Percentiles rank a stretch among this genome's conserved stretches.
Conservation (phyloP, 1,139 yeast genomes). For the Sugiyamaella paludigena region DNA sequence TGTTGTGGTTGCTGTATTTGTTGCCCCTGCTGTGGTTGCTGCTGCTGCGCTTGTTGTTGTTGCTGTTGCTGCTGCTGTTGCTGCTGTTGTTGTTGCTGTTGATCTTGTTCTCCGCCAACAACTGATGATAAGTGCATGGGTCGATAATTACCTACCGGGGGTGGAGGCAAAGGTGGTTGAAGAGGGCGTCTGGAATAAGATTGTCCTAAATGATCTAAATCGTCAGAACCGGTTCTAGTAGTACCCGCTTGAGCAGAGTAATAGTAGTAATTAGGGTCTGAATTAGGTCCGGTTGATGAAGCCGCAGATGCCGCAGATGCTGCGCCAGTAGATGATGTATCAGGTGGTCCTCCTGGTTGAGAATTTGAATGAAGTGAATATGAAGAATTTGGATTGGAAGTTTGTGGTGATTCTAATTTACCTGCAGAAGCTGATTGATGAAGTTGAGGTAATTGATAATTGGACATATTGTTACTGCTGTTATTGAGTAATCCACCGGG, state of each 20-base stretch:
- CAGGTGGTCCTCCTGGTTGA: not conserved
- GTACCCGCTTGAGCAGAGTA: slow-evolving; percentile 11
- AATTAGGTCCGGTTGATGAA: slow-evolving; percentile 5
- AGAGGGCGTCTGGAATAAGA: slow-evolving; percentile 12
- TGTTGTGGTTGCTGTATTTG: slow-evolving; percentile 3
- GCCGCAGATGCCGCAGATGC: slow-evolving; percentile 5
- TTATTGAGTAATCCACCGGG: not conserved
- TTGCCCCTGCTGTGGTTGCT: slow-evolving; percentile 10
- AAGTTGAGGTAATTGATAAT: slow-evolving; percentile 15
- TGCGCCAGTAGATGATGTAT: not conserved
- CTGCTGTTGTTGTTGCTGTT: slow-evolving; percentile 3
- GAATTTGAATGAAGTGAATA: not conserved
- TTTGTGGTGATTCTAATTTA: not conserved
- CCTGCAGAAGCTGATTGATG: slow-evolving; percentile 6
- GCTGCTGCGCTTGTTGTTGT: slow-evolving; percentile 12
- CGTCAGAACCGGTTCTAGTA: slow-evolving; percentile 7
- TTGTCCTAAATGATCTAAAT: slow-evolving; percentile 11
- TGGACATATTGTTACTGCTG: slow-evolving; percentile 4
- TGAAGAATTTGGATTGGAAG: not conserved
- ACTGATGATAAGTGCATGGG: slow-evolving; percentile 12
- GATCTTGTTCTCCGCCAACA: slow-evolving; percentile 2
- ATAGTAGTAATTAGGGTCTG: slow-evolving; percentile 16
- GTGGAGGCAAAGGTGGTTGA: slow-evolving; percentile 19
- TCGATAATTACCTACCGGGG: slow-evolving; percentile 10
- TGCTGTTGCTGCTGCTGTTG: slow-evolving; percentile 1